These are phyloP conservation scores for Rhizopus sp. DNA, from an alignment of 371 early-diverging fungal genomes.

Conservation along the genomic window DNA sequence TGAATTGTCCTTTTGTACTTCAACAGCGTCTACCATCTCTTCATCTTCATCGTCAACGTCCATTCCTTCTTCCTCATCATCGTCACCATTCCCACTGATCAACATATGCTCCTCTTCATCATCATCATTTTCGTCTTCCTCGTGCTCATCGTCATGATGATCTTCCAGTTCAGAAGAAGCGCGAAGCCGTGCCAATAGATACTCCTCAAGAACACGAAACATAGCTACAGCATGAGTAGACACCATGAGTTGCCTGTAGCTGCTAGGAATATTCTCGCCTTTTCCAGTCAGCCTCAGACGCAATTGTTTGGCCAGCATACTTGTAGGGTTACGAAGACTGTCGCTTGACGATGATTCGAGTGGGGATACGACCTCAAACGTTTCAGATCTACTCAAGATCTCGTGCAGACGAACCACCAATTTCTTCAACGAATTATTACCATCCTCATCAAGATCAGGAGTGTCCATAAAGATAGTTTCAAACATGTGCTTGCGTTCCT, in stretches of 20 bases:
- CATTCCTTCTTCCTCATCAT: constrained; percentile 30
- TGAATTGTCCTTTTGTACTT: constrained; percentile 13
- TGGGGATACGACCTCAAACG: constrained; percentile 64
- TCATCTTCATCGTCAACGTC: constrained; percentile 25
- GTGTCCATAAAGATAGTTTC: constrained; percentile 56
- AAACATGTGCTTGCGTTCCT: constrained; percentile 38
- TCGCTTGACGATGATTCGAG: constrained; percentile 37
- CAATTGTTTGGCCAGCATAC: constrained; percentile 78
- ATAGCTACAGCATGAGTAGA: constrained; percentile 87
- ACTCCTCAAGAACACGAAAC: constrained; percentile 76
- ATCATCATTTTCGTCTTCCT: constrained; percentile 24
- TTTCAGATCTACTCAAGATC: constrained; percentile 69
- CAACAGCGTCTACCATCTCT: constrained; percentile 13
- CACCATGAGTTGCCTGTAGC: constrained; percentile 62
- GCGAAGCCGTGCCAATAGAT: constrained; percentile 18
- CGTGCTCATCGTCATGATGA: constrained; percentile 28
- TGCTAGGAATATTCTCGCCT: constrained; percentile 55
- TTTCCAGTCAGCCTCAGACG: constrained; percentile 64
- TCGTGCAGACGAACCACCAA: constrained; percentile 79
- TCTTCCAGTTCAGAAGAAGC: constrained; percentile 7
- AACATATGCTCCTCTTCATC: constrained; percentile 35
- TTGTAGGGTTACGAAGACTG: constrained; percentile 58
- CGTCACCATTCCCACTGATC: constrained; percentile 28
- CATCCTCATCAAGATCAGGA: constrained; percentile 35
- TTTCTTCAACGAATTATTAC: constrained; percentile 35